Evolutionary conservation across 129 eudicot species (phyloP).

Genomic region (Lonicera japonica): DNA sequence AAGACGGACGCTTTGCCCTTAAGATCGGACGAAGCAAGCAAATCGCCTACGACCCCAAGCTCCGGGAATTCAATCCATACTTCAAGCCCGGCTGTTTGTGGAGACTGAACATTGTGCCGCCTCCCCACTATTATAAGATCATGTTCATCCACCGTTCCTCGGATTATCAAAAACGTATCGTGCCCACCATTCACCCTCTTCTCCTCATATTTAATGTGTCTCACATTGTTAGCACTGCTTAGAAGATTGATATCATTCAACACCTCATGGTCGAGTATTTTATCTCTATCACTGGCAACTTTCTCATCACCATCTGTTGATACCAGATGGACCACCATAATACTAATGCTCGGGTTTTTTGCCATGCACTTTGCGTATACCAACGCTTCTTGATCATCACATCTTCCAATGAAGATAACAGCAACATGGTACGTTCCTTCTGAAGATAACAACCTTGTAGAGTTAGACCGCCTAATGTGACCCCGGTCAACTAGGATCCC

Average conservation of each 20-base stretch:
- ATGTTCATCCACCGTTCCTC: conserved; percentile 1
- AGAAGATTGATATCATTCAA: neutral
- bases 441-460: neutral
- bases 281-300: neutral
- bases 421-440: conserved; percentile 2
- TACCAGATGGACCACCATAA: conserved; percentile 3
- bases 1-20: conserved; percentile 21
- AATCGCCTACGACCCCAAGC: conserved; percentile 29
- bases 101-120: neutral
- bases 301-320: neutral
- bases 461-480: neutral
- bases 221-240: neutral
- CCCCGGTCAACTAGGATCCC: conserved; percentile 28
- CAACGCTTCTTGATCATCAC: conserved; percentile 32
- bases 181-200: conserved; percentile 14
- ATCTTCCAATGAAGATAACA: conserved; percentile 27
- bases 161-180: conserved; percentile 6
- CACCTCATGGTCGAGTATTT: neutral
- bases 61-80: conserved; percentile 33
- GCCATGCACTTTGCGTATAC: conserved; percentile 16
- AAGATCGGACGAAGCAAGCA: conserved; percentile 24
- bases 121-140: conserved; percentile 30
- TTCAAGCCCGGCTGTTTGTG: conserved; percentile 13
- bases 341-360: neutral
- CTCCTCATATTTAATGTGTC: conserved; percentile 4